Percentiles rank a stretch among this genome's conserved stretches.
Conservation (phyloP, 139 green algal species). For the Asterochloris sp. region DNA sequence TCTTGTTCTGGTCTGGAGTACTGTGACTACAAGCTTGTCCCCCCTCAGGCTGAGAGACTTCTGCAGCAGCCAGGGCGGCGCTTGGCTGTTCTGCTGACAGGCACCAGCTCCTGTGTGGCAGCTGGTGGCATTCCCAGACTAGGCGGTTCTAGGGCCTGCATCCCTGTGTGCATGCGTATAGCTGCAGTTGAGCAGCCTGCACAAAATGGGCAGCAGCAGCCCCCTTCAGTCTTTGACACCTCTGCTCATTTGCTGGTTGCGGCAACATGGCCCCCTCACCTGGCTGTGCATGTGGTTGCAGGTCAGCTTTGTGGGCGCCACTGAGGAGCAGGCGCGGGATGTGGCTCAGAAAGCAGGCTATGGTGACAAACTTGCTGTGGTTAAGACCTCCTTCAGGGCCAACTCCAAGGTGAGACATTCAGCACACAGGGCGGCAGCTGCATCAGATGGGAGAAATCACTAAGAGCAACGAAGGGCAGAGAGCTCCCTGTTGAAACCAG, state of each 20-base stretch:
- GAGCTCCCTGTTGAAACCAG: too few relatives aligned
- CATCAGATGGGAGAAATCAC: too few relatives aligned
- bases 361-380: conserved; percentile 69
- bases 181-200: too few relatives aligned
- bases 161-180: too few relatives aligned
- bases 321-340: conserved; percentile 89
- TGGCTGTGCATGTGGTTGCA: neutral
- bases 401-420: conserved; percentile 80
- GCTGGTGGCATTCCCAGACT: too few relatives aligned
- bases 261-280: neutral
- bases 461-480: too few relatives aligned
- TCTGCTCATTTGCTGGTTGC: neutral
- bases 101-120: neutral
- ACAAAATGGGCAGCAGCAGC: too few relatives aligned
- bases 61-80: neutral
- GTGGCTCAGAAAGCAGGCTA: conserved; percentile 88
- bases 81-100: neutral
- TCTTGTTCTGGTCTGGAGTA: neutral
- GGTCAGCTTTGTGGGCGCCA: conserved; percentile 94
- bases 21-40: neutral
- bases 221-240: too few relatives aligned
- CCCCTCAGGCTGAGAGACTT: neutral
- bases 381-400: conserved; percentile 98
- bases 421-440: neutral
- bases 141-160: too few relatives aligned